Evolutionary conservation across 108 stramenopile genomes (phyloP), one percentile per base, ranked within the genome.

Genomic region (Stephanodiscus minutulus): DNA sequence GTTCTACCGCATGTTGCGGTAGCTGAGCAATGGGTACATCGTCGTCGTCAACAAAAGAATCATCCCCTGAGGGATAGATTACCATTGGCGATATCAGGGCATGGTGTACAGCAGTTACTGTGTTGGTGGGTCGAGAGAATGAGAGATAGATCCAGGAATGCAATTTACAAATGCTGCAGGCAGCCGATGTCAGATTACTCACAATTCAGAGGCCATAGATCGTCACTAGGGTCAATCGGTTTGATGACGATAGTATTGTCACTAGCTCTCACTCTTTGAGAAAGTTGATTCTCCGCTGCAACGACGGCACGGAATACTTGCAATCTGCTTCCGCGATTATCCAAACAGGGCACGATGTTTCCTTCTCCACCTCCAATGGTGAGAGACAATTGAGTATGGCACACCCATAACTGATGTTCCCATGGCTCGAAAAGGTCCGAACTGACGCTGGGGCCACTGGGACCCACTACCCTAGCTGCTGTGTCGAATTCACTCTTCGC

Each of bases 81-180:
- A 93, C 56, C 27, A 88, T 81, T 17, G 82, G 71, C 3, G 80
- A 55, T 29, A 91, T 66, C 46, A 93, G 58, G 12, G 85, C 70
- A 60, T 86, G 85, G 61, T 85, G 82, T 33, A 86, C 64, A 10
- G 82, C 61, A 10, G 89, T 79, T 11, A 89, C 43, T 44, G 43
- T 44, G 15, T 44, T 44, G 13, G 15, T 44, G 3, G 13, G 15
- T 44, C 0, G 1, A 53, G 13, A 33, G 58, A 22, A 82, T 53
- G 2, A 77, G 71, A 73, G 77, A 84, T 1, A 35, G 41, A 9
- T 44, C 43, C 3, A 44, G 43, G 15, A 13, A 44, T 1, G 39
- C 7, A 39, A 8, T 39, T 39, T 18, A 7, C 49, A 39, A 24
- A 49, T 31, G 21, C 21, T n/a, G 39, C 2, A 17, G 18, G 41